Conservation (phyloP, 805 yeast species). For the Teunomyces aglyptinius region DNA sequence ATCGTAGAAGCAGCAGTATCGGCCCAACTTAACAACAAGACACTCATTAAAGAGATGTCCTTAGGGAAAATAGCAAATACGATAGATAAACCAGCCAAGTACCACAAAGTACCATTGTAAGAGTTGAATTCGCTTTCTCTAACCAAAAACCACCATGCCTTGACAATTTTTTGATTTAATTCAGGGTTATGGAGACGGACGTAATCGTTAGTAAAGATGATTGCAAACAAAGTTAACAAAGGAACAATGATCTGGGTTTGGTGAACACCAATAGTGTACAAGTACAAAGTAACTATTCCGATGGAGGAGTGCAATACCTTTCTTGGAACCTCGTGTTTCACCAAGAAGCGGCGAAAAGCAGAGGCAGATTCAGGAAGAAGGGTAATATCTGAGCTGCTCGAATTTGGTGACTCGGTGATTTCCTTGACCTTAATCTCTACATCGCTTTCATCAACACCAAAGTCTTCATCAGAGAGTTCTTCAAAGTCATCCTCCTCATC, state of each 20-base stretch:
- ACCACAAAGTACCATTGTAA: conserved; percentile 87
- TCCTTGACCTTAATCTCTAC: conserved; percentile 4
- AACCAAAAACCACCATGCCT: conserved; percentile 74
- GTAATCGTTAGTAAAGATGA: conserved; percentile 62
- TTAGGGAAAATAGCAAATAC: conserved; percentile 72
- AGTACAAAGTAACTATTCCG: conserved; percentile 74
- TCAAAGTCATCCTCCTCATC: conserved; percentile 16
- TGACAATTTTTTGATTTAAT: conserved; percentile 69
- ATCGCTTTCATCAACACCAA: conserved; percentile 11
- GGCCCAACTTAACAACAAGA: conserved; percentile 88
- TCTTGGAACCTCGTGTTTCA: conserved; percentile 86
- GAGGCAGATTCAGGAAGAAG: not conserved
- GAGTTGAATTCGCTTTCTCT: conserved; percentile 72
- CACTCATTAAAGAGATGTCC: conserved; percentile 76
- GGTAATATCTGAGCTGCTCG: not conserved
- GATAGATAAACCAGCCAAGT: conserved; percentile 71
- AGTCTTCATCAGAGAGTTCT: conserved; percentile 12
- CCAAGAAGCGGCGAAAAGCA: conserved; percentile 40
- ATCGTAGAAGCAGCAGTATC: conserved; percentile 96
- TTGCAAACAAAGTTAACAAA: conserved; percentile 51
- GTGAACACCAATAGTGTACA: conserved; percentile 63
- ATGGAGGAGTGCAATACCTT: conserved; percentile 86
- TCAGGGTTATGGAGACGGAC: conserved; percentile 58
- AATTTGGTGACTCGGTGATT: not conserved
- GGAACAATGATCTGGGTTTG: conserved; percentile 59